A percentile compares a stretch with the other conserved stretches of the same genome.
phyloP scores from a whole-genome alignment of 2,329 filamentous ascomycete species.

The Elsinoe fawcettii region DNA sequence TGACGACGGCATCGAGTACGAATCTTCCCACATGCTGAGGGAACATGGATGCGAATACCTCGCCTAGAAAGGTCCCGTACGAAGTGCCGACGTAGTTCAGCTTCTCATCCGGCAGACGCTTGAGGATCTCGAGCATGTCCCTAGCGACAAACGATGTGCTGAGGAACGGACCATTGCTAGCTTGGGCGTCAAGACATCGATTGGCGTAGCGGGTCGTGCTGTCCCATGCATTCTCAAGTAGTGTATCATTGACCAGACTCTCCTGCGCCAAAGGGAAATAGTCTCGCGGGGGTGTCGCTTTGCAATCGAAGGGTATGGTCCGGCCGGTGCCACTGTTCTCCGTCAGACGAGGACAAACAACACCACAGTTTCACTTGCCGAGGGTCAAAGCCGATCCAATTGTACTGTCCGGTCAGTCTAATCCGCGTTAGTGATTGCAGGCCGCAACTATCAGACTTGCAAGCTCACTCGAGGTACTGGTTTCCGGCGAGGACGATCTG shows the following conservation, averaged over 20 bases:
- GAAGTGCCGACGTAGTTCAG: conserved; percentile 42
- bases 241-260: conserved; percentile 32
- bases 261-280: conserved; percentile 17
- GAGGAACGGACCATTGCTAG: conserved; percentile 35
- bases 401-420: conserved; percentile 30
- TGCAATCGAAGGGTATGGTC: neutral
- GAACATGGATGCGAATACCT: conserved; percentile 37
- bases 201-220: conserved; percentile 32
- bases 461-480: neutral
- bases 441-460: neutral
- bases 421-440: neutral
- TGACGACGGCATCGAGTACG: conserved; percentile 41
- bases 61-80: conserved; percentile 41
- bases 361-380: conserved; percentile 27
- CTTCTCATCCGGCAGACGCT: conserved; percentile 30
- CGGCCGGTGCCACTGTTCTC: conserved; percentile 18
- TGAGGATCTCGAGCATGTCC: conserved; percentile 44
- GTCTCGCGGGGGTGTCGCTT: neutral
- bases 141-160: conserved; percentile 41
- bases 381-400: conserved; percentile 40
- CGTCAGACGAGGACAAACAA: conserved; percentile 27
- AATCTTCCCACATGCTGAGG: conserved; percentile 31
- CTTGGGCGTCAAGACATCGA: conserved; percentile 23
- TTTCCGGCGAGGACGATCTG: conserved; percentile 25
- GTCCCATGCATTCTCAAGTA: conserved; percentile 36